Conservation (phyloP, 495 filamentous ascomycete genomes). For the Cairneyella variabilis region DNA sequence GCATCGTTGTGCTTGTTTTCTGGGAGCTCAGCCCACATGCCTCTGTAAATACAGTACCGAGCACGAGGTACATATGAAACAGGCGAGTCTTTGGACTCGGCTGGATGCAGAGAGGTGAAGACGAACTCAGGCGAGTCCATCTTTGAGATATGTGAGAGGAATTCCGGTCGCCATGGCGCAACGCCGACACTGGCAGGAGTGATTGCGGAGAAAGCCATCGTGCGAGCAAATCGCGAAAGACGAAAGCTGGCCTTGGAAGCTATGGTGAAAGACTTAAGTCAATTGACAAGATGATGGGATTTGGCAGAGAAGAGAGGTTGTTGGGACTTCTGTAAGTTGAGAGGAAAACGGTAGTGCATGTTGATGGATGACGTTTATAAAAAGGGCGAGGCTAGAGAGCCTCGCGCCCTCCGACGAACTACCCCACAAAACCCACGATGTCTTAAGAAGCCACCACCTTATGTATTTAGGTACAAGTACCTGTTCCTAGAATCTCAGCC, state of each 20-base stretch:
- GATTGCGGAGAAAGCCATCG: slow-evolving; percentile 18
- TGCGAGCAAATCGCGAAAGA: slow-evolving; percentile 21
- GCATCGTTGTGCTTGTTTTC: slow-evolving; percentile 55
- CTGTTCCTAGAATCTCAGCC: too few species aligned
- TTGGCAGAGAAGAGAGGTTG: background rate
- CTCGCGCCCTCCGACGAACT: too few species aligned
- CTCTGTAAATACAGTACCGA: slow-evolving; percentile 65
- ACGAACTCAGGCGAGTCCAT: slow-evolving; percentile 65
- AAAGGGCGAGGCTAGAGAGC: background rate
- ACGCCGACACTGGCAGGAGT: slow-evolving; percentile 27
- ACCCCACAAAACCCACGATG: too few species aligned
- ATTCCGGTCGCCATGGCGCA: slow-evolving; percentile 61
- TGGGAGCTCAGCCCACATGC: slow-evolving; percentile 71
- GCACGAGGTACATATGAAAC: slow-evolving; percentile 36
- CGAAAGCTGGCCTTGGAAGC: slow-evolving; percentile 16
- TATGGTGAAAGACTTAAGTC: slow-evolving; percentile 16
- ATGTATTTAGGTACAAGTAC: background rate
- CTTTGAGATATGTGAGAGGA: slow-evolving; percentile 60
- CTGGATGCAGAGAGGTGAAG: slow-evolving; percentile 58
- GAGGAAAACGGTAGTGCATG: background rate
- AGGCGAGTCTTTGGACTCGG: slow-evolving; percentile 18
- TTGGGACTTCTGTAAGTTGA: background rate
- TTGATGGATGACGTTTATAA: background rate
- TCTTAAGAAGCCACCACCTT: too few species aligned
- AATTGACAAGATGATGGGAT: background rate